Evolutionary conservation across 208 protist species (phyloP), one percentile per base, ranked within the genome.

Genomic region (Leishmania major): DNA sequence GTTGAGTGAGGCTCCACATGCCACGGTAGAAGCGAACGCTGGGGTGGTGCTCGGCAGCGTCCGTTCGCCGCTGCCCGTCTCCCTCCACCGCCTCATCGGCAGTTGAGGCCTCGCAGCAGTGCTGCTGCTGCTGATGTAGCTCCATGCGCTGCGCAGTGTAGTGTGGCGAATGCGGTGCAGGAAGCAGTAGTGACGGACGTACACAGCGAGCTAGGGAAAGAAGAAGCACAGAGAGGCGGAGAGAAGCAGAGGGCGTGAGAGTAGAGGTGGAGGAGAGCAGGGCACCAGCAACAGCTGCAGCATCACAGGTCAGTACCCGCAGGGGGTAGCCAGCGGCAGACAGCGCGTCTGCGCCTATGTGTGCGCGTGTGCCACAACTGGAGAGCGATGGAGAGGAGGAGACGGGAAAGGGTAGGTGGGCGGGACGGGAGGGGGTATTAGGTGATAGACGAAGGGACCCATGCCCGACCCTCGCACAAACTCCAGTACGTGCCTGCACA

Each of bases 11-110:
- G 25, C 69, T 67, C 82, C 82, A 86, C 82, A 82, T 69, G n/a
- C 90, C 90, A 25, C 85, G 82, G 76, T 95, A 96, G 79, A 96
- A 94, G 45, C 81, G 85, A 8, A 93, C 84, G 51, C 87, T 91
- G 6, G 89, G 90, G 81, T 96, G 91, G 64, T 83, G 62, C 40
- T 40, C 47, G 3, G 59, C 1, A 66, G 81, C 40, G 69, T 81
- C 69, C 35, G 79, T 45, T n/a, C 35, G 28, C n/a, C 43, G 37
- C 25, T 71, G 40, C 11, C n/a, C 2, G 49, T 82, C 75, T 5
- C 66, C 59, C 8, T 53, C 7, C 22, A 11, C 35, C 10, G 43
- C 72, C 22, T 25, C 37, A 47, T 59, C 77, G 8, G 82, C 45
- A 74, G 45, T 11, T 11, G 35, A 55, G 22, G 51, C 4, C 51